Evolutionary conservation across 176 grass and related monocot genomes (phyloP).

Genomic region (Guadua angustifolia): DNA sequence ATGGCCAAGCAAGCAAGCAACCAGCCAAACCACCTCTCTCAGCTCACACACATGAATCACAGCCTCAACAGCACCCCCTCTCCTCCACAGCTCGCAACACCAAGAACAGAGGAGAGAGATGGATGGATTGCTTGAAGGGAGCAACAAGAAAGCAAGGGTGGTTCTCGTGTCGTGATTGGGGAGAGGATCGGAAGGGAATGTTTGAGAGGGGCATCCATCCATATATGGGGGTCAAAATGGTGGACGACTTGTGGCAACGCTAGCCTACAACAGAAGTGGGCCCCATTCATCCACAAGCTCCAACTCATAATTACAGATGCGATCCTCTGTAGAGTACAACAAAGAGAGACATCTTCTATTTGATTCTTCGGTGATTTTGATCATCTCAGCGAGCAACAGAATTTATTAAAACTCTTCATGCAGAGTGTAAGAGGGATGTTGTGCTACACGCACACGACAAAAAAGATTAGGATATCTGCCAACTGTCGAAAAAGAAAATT

Average conservation of each 20-base stretch:
- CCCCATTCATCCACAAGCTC: not conserved
- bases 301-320: not conserved
- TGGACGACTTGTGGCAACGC: not conserved
- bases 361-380: not conserved
- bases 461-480: not conserved
- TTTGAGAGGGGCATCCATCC: slow-evolving; percentile 4
- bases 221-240: slow-evolving; percentile 42
- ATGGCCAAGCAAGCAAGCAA: not conserved
- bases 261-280: slow-evolving; percentile 15
- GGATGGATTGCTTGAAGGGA: not conserved
- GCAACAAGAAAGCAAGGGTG: not conserved
- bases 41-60: not conserved
- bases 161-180: not conserved
- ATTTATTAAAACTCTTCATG: no score
- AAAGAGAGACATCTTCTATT: not conserved
- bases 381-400: not conserved
- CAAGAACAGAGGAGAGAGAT: not conserved
- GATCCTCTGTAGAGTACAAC: slow-evolving; percentile 15
- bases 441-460: not conserved
- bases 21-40: slow-evolving; percentile 3
- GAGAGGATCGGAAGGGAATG: not conserved
- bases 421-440: no score
- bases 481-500: no score
- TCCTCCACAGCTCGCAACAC: not conserved
- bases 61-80: not conserved